Conservation (phyloP, 805 yeast genomes). For the Suhomyces xylopsoci region DNA sequence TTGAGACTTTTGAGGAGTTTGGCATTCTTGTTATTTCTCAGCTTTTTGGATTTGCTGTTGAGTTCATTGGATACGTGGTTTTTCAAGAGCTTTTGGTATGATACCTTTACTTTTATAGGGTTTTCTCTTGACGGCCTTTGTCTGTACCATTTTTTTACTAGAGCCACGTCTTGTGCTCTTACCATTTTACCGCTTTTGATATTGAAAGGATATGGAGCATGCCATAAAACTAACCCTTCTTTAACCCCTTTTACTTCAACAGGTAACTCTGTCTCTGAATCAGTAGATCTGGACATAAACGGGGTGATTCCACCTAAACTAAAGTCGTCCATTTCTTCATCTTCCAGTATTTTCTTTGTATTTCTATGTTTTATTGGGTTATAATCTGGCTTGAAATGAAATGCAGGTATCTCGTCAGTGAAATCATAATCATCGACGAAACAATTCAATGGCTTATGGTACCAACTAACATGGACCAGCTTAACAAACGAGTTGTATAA, state of each 20-base stretch:
- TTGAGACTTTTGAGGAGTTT: slow-evolving; percentile 63
- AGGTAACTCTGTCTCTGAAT: slow-evolving; percentile 7
- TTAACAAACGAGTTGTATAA: slow-evolving; percentile 76
- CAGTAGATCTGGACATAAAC: slow-evolving; percentile 33
- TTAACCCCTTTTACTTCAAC: slow-evolving; percentile 43
- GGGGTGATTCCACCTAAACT: slow-evolving; percentile 46
- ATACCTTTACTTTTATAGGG: slow-evolving; percentile 77
- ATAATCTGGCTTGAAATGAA: slow-evolving; percentile 49
- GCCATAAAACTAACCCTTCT: slow-evolving; percentile 62
- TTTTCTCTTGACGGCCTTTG: slow-evolving; percentile 60
- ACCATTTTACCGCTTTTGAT: slow-evolving; percentile 66
- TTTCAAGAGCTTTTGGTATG: slow-evolving; percentile 88
- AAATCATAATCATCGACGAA: slow-evolving; percentile 38
- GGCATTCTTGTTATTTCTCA: slow-evolving; percentile 48
- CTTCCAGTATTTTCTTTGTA: slow-evolving; percentile 17
- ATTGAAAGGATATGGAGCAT: slow-evolving; percentile 86
- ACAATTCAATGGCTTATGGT: slow-evolving; percentile 61
- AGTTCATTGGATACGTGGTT: slow-evolving; percentile 68
- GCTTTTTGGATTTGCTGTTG: slow-evolving; percentile 40
- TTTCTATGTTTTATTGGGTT: slow-evolving; percentile 50
- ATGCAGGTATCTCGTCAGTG: slow-evolving; percentile 53
- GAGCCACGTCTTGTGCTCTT: slow-evolving; percentile 86
- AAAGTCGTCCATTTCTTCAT: slow-evolving; percentile 33
- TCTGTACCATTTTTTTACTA: slow-evolving; percentile 78
- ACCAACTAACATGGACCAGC: slow-evolving; percentile 59